Evolutionary conservation across 306 rosid species (phyloP), one percentile per base, ranked within the genome.

Genomic region (Purshia tridentata): DNA sequence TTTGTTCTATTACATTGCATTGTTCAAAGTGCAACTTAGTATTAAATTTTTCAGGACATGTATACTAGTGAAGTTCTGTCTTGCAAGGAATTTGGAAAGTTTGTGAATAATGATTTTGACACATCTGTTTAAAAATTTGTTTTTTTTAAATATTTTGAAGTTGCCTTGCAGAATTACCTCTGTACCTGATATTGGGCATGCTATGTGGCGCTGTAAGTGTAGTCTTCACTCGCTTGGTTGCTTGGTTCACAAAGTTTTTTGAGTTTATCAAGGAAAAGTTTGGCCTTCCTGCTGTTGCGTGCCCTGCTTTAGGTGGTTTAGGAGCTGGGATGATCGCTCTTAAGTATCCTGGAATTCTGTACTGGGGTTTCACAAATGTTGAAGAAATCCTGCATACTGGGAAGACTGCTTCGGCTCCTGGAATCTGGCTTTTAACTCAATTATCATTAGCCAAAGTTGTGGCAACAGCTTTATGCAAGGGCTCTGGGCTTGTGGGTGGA

Each of bases 321-420:
- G 99, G 99, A 75, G 96, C 95, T 35, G 99, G 99, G 59, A 82
- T 90, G 66, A 94, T 94, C 64, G 99, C 99, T 78, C 99, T 94
- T 45, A 94, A 84, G 86, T 94, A 94, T 89, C 99, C 99, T 46
- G 99, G 99, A 84, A 88, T 91, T 74, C 78, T 94, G 80, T 94
- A 94, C 74, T 94, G 99, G 99, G 99, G 99, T 72, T 94, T 89
- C 86, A 87, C 99, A 63, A 94, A 94, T 78, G 99, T 94, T 69
- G 99, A 94, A 83, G 99, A 94, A 90, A 94, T 94, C 82, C 81
- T 94, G 49, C 99, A 84, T 77, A 91, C 99, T 7, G 99, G 99
- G 67, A 91, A 81, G 69, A 84, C 83, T 81, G 95, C 99, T 76
- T 89, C 99, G 44, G 99, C 99, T 80, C 99, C 97, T 45, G 99